Percentiles rank a stretch among this genome's conserved stretches.
These are phyloP conservation scores for Magnolia officinalis DNA, from an alignment of 164 flowering plant species.

Conservation along the genomic window DNA sequence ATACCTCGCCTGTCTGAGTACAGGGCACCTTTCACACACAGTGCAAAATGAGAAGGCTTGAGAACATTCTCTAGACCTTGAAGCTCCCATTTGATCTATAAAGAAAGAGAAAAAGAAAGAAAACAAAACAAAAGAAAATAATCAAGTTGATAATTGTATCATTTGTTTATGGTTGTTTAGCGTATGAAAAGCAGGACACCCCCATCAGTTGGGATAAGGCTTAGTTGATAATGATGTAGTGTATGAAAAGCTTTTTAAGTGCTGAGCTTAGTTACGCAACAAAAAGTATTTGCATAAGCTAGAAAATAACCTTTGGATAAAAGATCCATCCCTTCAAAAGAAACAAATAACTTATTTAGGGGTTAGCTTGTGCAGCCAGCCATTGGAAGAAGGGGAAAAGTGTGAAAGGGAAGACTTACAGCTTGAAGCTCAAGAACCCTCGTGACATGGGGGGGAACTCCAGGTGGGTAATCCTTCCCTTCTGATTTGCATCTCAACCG, in stretches of 20 bases:
- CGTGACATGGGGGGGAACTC: conserved; percentile 44
- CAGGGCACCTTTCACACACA: conserved; percentile 55
- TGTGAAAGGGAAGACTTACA: conserved; percentile 30
- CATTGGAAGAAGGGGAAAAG: not conserved
- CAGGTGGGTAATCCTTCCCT: conserved; percentile 63
- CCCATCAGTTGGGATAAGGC: too few relatives aligned
- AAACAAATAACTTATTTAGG: too few relatives aligned
- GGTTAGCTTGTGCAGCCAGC: not conserved
- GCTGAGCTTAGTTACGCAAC: too few relatives aligned
- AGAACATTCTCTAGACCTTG: conserved; percentile 54
- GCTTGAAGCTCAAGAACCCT: conserved; percentile 69
- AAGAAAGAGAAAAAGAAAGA: not conserved
- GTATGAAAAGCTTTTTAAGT: too few relatives aligned
- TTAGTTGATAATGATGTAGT: too few relatives aligned
- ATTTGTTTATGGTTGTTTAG: too few relatives aligned
- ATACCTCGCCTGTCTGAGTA: conserved; percentile 55
- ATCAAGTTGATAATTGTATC: too few relatives aligned
- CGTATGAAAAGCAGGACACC: too few relatives aligned
- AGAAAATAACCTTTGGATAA: too few relatives aligned
- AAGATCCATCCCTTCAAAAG: too few relatives aligned
- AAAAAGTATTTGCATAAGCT: too few relatives aligned
- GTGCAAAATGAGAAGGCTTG: conserved; percentile 55
- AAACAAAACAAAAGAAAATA: not conserved
- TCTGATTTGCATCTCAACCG: conserved; percentile 51
- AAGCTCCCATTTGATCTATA: conserved; percentile 82